phyloP scores from a whole-genome alignment of 176 grass and related monocot genomes.

The Bothriochloa decipiens region DNA sequence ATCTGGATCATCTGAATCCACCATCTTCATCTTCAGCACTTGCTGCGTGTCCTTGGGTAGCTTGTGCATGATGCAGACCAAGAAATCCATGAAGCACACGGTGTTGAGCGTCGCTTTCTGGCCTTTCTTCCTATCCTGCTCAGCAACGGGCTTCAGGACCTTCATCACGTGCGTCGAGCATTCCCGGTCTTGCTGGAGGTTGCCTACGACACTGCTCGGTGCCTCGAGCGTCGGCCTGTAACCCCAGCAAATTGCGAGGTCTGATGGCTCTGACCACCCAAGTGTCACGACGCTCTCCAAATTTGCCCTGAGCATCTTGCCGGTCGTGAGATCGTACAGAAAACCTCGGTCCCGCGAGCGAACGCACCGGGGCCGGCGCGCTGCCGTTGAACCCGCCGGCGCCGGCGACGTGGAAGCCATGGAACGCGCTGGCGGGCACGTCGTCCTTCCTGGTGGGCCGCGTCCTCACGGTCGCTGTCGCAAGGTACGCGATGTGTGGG shows the following conservation, averaged over 20 bases:
- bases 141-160: too few species aligned
- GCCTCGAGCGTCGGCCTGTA: background rate
- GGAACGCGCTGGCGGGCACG: background rate
- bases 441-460: too few species aligned
- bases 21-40: too few species aligned
- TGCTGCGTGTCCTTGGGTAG: too few species aligned
- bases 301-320: background rate
- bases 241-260: background rate
- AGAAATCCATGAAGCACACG: too few species aligned
- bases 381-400: background rate
- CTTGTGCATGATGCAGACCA: too few species aligned
- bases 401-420: conserved; percentile 4
- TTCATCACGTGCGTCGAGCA: too few species aligned
- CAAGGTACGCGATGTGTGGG: background rate
- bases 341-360: background rate
- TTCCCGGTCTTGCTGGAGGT: background rate
- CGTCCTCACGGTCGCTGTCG: background rate
- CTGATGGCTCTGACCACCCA: too few species aligned
- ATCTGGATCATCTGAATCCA: too few species aligned
- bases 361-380: background rate
- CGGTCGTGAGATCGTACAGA: background rate
- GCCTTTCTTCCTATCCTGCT: too few species aligned
- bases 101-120: too few species aligned
- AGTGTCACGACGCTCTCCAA: background rate
- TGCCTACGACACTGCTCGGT: background rate